Conservation (phyloP, 2,329 filamentous ascomycete species). For the Thyridium curvatum region DNA sequence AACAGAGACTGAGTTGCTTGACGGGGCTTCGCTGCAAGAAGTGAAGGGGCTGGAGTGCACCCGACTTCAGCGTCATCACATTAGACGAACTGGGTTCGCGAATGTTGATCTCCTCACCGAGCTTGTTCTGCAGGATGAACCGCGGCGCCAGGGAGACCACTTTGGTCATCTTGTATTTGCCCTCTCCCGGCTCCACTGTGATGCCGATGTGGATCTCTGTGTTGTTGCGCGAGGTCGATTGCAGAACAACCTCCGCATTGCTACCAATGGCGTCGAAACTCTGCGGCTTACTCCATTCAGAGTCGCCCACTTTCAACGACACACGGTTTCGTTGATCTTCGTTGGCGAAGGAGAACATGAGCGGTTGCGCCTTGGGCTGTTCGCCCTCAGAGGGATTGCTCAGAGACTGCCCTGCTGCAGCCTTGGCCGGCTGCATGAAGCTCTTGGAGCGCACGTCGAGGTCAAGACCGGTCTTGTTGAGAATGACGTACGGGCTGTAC, state of each 20-base stretch:
- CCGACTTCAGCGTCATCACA: constrained; percentile 68
- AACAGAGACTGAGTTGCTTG: constrained; percentile 89
- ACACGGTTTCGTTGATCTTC: constrained; percentile 91
- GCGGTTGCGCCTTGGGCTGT: constrained; percentile 71
- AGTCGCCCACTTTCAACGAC: constrained; percentile 79
- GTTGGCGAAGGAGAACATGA: constrained; percentile 91
- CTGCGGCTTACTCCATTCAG: constrained; percentile 93
- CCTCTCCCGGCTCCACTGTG: constrained; percentile 82
- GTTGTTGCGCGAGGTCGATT: constrained; percentile 60
- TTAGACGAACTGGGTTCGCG: constrained; percentile 89
- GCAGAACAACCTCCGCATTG: constrained; percentile 78
- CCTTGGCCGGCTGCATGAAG: constrained; percentile 75
- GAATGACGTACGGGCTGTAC: constrained; percentile 87
- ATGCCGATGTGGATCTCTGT: constrained; percentile 84
- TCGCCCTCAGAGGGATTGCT: constrained; percentile 35
- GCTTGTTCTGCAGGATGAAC: constrained; percentile 90
- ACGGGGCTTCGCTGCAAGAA: constrained; percentile 78
- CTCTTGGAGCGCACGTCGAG: constrained; percentile 85
- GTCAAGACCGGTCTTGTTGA: constrained; percentile 92
- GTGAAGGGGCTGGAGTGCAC: constrained; percentile 79
- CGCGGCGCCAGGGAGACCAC: constrained; percentile 88
- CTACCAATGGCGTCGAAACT: constrained; percentile 98
- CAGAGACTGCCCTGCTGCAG: constrained; percentile 63
- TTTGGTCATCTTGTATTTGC: constrained; percentile 97
- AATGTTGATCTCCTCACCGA: constrained; percentile 81